Evolutionary conservation across 352 stramenopile species (phyloP).

Genomic region (Phytophthora nicotianae): DNA sequence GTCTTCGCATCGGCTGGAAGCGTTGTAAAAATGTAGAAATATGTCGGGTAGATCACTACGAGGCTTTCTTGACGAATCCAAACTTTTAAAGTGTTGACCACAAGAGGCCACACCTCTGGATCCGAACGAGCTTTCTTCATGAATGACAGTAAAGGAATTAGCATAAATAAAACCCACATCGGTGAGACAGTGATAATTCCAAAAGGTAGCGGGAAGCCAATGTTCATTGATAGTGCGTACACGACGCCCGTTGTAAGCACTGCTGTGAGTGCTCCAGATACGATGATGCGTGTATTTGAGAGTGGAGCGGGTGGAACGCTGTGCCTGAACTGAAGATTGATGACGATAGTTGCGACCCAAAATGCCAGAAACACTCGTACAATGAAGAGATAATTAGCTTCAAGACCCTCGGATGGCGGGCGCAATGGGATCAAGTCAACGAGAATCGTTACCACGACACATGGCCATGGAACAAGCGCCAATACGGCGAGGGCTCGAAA

Average conservation of each 20-base stretch:
- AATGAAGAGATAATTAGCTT: slow-evolving; percentile 3
- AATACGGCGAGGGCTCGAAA: slow-evolving; percentile 9
- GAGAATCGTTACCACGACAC: neutral
- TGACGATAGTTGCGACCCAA: slow-evolving; percentile 28
- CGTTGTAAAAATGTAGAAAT: slow-evolving; percentile 35
- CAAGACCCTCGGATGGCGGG: neutral
- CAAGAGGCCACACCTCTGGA: slow-evolving; percentile 10
- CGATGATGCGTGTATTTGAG: neutral
- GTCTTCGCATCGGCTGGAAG: slow-evolving; percentile 13
- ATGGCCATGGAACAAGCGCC: slow-evolving; percentile 1
- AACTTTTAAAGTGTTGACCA: slow-evolving; percentile 23
- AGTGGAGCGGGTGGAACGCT: slow-evolving; percentile 27
- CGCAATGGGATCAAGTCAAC: slow-evolving; percentile 1
- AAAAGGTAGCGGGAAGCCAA: slow-evolving; percentile 49
- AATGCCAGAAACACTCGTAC: slow-evolving; percentile 12
- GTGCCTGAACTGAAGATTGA: slow-evolving; percentile 28
- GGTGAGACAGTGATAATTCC: slow-evolving; percentile 30
- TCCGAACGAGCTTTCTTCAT: slow-evolving; percentile 15
- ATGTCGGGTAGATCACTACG: slow-evolving; percentile 36
- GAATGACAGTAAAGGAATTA: slow-evolving; percentile 9
- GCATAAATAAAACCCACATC: slow-evolving; percentile 16
- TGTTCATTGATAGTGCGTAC: slow-evolving; percentile 12
- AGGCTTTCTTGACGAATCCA: slow-evolving; percentile 21
- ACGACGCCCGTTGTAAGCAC: slow-evolving; percentile 1
- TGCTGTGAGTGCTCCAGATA: slow-evolving; percentile 10